Percentiles rank a stretch among this genome's conserved stretches.
phyloP scores from a whole-genome alignment of 164 flowering plant species.

The Magnolia officinalis region DNA sequence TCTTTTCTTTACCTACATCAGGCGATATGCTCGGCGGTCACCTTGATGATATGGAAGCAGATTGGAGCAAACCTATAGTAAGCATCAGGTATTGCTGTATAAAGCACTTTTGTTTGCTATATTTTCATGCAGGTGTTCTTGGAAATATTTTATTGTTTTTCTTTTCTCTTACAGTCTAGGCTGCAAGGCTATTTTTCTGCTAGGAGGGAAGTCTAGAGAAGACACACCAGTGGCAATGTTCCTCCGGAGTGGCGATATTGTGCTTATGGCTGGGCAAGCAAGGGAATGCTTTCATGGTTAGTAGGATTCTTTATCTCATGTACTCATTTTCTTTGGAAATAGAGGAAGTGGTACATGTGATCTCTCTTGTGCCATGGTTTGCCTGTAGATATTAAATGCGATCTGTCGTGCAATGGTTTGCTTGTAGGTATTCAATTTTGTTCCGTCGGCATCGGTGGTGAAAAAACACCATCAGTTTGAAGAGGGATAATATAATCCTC shows the following conservation, averaged over 20 bases:
- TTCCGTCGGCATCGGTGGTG: too few relatives aligned
- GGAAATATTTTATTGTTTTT: neutral
- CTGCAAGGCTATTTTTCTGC: constrained; percentile 93
- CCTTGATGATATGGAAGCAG: constrained; percentile 97
- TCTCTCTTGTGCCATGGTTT: neutral
- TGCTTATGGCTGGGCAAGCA: constrained; percentile 96
- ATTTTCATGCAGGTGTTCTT: neutral
- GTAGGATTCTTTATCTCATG: constrained; percentile 15
- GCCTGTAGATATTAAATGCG: neutral
- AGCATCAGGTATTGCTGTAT: constrained; percentile 75
- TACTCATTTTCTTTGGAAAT: neutral
- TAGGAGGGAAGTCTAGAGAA: constrained; percentile 85
- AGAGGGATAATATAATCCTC: neutral
- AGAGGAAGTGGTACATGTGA: neutral
- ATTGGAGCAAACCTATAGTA: constrained; percentile 97
- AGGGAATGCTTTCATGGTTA: constrained; percentile 97
- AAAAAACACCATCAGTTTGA: neutral
- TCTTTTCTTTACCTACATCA: constrained; percentile 12
- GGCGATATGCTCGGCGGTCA: constrained; percentile 99
- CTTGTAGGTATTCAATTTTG: too few relatives aligned
- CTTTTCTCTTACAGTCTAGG: constrained; percentile 57
- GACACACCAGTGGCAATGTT: constrained; percentile 82
- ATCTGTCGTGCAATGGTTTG: neutral
- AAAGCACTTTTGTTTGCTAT: neutral
- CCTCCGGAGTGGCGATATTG: constrained; percentile 90